Conservation (phyloP, 306 rosid species). For the Abrus precatorius region DNA sequence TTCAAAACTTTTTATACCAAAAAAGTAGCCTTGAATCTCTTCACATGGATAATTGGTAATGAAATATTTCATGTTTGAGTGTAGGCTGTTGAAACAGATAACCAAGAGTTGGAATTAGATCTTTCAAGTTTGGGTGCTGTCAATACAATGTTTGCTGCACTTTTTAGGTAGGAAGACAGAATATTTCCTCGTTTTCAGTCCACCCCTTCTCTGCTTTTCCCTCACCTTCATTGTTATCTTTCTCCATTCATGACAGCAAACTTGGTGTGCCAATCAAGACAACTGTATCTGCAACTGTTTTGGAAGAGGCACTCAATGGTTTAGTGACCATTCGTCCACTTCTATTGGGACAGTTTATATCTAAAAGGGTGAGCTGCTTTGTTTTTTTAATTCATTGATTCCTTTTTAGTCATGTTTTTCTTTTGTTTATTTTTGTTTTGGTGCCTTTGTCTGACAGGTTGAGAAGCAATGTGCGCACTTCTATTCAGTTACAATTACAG, state of each 20-base stretch:
- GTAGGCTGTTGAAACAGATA: constrained; percentile 93
- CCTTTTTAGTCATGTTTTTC: constrained; percentile 21
- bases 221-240: constrained; percentile 29
- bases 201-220: constrained; percentile 28
- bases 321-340: constrained; percentile 74
- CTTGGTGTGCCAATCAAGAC: constrained; percentile 99
- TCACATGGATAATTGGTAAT: constrained; percentile 14
- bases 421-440: constrained; percentile 41
- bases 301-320: constrained; percentile 97
- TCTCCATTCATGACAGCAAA: constrained; percentile 65
- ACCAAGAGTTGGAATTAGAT: constrained; percentile 96
- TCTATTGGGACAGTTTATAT: constrained; percentile 68
- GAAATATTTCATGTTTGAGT: constrained; percentile 46
- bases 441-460: constrained; percentile 65
- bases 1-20: neutral
- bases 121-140: constrained; percentile 98
- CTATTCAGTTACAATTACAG: constrained; percentile 81
- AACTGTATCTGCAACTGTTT: constrained; percentile 88
- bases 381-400: constrained; percentile 15
- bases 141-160: constrained; percentile 99
- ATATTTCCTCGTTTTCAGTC: neutral
- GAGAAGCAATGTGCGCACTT: constrained; percentile 99
- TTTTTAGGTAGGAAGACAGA: constrained; percentile 72
- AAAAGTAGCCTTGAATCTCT: neutral
- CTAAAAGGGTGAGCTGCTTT: constrained; percentile 68